Conservation (phyloP, 495 filamentous ascomycete species). For the Penicillium macrosclerotiorum region DNA sequence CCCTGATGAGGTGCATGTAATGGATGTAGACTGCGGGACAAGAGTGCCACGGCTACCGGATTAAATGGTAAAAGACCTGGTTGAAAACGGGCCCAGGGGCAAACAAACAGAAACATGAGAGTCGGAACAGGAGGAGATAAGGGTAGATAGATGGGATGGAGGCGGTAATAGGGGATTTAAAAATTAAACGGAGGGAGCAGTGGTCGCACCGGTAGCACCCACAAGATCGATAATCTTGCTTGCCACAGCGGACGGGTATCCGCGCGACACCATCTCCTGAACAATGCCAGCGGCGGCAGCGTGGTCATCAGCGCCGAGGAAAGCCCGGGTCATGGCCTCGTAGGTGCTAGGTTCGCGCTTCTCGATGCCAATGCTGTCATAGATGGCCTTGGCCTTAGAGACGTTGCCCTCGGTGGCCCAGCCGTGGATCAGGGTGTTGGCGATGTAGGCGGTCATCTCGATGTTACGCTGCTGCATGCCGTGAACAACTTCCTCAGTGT, state of each 20-base stretch:
- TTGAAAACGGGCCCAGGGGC: conserved; percentile 12
- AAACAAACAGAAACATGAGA: conserved; percentile 12
- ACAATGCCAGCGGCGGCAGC: conserved; percentile 72
- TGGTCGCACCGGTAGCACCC: no score
- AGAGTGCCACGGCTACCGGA: conserved; percentile 12
- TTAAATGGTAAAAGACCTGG: conserved; percentile 25
- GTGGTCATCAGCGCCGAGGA: conserved; percentile 77
- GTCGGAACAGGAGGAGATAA: neutral
- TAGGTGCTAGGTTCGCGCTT: conserved; percentile 98
- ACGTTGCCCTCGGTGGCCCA: conserved; percentile 88
- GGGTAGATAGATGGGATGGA: neutral
- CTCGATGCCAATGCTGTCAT: conserved; percentile 65
- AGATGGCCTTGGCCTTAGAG: conserved; percentile 72
- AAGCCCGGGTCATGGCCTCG: conserved; percentile 96
- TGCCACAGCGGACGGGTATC: conserved; percentile 88
- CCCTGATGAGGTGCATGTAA: conserved; percentile 32
- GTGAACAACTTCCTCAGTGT: conserved; percentile 69
- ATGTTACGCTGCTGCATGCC: conserved; percentile 71
- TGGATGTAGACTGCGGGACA: conserved; percentile 5
- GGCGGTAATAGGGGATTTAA: no score
- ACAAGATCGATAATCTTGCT: conserved; percentile 90
- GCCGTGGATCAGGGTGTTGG: conserved; percentile 97
- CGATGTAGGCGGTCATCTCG: conserved; percentile 94
- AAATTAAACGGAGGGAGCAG: conserved; percentile 28
- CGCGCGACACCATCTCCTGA: conserved; percentile 83